Percentiles rank a stretch among this genome's conserved stretches.
phyloP scores from a whole-genome alignment of 2,329 filamentous ascomycete species.

The Onygena corvina region DNA sequence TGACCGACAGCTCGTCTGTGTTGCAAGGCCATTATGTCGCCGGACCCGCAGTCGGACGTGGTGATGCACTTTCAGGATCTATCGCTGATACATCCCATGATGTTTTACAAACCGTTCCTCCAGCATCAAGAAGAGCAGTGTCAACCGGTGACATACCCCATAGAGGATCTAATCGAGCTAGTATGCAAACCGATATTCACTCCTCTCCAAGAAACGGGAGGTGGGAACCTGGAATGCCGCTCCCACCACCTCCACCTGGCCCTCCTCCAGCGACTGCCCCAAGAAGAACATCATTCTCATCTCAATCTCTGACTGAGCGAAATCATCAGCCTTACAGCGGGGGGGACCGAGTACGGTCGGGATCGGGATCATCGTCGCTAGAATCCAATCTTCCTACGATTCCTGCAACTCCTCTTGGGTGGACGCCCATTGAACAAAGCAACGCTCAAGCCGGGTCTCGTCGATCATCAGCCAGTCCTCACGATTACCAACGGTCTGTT shows the following conservation, averaged over 20 bases:
- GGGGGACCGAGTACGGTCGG: neutral
- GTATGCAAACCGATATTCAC: slow-evolving; percentile 19
- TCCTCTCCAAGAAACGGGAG: slow-evolving; percentile 21
- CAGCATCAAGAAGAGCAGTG: slow-evolving; percentile 34
- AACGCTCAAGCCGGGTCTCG: neutral
- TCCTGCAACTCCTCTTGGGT: slow-evolving; percentile 27
- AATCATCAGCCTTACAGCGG: neutral
- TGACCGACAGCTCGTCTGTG: neutral
- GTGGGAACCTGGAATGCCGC: slow-evolving; percentile 37
- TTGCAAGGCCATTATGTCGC: neutral
- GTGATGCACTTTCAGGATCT: neutral
- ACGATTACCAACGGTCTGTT: neutral
- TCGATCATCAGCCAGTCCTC: neutral
- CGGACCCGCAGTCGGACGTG: neutral
- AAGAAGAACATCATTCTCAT: slow-evolving; percentile 5
- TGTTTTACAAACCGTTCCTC: slow-evolving; percentile 18
- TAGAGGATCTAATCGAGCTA: slow-evolving; percentile 26
- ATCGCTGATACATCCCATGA: neutral
- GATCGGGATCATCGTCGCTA: slow-evolving; percentile 1
- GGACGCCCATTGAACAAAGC: slow-evolving; percentile 27
- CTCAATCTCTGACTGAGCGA: neutral
- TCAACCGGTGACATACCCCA: slow-evolving; percentile 34
- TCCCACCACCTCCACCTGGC: slow-evolving; percentile 37
- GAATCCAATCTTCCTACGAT: slow-evolving; percentile 1
- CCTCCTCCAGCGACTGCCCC: slow-evolving; percentile 28